A percentile compares a stretch with the other conserved stretches of the same genome.
These are phyloP conservation scores for Scheffersomyces stambukii DNA, from an alignment of 1,139 yeast genomes.

Conservation along the genomic window DNA sequence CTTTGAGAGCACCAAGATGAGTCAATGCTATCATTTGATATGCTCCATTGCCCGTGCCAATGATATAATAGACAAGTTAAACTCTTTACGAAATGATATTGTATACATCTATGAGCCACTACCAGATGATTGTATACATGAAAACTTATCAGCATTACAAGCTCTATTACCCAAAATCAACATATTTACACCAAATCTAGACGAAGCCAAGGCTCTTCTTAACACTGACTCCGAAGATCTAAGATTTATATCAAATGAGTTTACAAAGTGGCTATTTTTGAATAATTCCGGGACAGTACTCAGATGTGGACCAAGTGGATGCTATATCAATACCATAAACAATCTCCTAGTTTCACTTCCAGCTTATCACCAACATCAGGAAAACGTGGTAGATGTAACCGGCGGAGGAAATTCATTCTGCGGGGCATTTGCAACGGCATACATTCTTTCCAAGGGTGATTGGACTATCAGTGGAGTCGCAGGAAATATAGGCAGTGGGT, in stretches of 20 bases:
- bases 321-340: constrained; percentile 26
- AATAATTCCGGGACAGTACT: constrained; percentile 49
- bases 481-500: constrained; percentile 78
- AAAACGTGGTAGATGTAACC: constrained; percentile 74
- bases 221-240: constrained; percentile 11
- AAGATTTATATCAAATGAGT: constrained; percentile 36
- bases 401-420: constrained; percentile 93
- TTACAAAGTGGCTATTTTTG: constrained; percentile 34
- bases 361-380: constrained; percentile 60
- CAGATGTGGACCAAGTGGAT: constrained; percentile 71
- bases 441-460: constrained; percentile 43
- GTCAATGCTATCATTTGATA: constrained; percentile 63
- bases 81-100: constrained; percentile 23
- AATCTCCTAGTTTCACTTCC: constrained; percentile 45
- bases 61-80: constrained; percentile 38
- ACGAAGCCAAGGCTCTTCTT: constrained; percentile 56
- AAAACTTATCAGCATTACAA: constrained; percentile 37
- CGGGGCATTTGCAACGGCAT: constrained; percentile 73
- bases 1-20: constrained; percentile 27
- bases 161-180: constrained; percentile 46
- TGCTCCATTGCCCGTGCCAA: constrained; percentile 65
- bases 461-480: constrained; percentile 55
- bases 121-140: constrained; percentile 66
- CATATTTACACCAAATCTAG: constrained; percentile 77
- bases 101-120: constrained; percentile 79